phyloP scores from a whole-genome alignment of 2,329 filamentous ascomycete species.

The Colletotrichum falcatum region DNA sequence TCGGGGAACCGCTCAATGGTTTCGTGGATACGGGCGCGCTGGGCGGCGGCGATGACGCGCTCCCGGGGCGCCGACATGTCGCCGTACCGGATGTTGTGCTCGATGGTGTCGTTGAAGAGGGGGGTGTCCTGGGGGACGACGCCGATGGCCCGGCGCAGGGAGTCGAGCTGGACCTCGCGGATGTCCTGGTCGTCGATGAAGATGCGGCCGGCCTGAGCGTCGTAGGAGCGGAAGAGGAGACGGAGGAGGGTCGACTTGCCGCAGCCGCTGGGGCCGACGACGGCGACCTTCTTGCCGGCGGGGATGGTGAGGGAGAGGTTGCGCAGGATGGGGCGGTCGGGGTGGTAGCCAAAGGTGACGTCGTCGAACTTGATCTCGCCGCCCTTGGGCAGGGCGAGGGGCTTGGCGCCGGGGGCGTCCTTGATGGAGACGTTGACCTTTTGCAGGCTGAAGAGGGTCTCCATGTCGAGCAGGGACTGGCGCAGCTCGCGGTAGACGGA shows the following conservation, averaged over 20 bases:
- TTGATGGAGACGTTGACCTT: conserved; percentile 92
- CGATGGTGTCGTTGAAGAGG: conserved; percentile 95
- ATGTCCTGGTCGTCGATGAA: conserved; percentile 95
- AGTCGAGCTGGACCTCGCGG: conserved; percentile 83
- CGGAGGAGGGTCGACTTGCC: conserved; percentile 95
- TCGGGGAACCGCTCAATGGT: conserved; percentile 83
- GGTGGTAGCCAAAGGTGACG: conserved; percentile 92
- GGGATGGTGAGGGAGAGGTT: conserved; percentile 91
- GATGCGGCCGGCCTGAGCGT: conserved; percentile 86
- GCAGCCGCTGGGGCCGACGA: conserved; percentile 95
- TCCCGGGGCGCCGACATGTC: conserved; percentile 80
- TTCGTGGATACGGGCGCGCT: conserved; percentile 86
- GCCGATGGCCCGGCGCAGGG: conserved; percentile 85
- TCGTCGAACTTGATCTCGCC: conserved; percentile 96
- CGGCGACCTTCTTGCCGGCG: conserved; percentile 93
- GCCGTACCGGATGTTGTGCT: conserved; percentile 96
- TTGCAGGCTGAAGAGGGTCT: conserved; percentile 96
- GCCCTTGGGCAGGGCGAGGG: conserved; percentile 77
- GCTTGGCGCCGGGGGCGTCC: conserved; percentile 79
- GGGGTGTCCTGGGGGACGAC: conserved; percentile 98
- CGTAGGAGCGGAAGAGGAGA: conserved; percentile 94
- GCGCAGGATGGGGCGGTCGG: conserved; percentile 86
- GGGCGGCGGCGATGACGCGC: conserved; percentile 80
- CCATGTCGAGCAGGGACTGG: conserved; percentile 97
- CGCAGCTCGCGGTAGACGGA: conserved; percentile 96